Conservation (phyloP, 177 flowering plant genomes). For the Vitis hybrid region DNA sequence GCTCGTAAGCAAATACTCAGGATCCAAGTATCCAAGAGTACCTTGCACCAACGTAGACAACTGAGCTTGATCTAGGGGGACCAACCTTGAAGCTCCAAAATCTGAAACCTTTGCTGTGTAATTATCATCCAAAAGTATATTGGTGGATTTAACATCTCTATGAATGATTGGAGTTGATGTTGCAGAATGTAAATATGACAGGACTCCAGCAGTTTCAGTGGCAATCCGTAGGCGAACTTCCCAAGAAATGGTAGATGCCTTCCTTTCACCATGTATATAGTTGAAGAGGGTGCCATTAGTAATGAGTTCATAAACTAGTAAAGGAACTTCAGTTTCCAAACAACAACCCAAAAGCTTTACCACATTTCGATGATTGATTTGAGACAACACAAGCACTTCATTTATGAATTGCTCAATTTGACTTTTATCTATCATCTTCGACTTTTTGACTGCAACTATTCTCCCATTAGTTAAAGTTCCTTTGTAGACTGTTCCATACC, state of each 20-base stretch:
- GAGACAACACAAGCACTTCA: slow-evolving; percentile 18
- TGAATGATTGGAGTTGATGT: slow-evolving; percentile 16
- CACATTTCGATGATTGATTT: slow-evolving; percentile 20
- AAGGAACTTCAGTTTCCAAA: slow-evolving; percentile 24
- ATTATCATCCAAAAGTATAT: slow-evolving; percentile 19
- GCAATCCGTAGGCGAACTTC: slow-evolving; percentile 16
- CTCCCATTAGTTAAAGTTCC: slow-evolving; percentile 8
- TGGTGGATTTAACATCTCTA: slow-evolving; percentile 20
- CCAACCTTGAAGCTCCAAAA: slow-evolving; percentile 22
- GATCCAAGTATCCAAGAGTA: slow-evolving; percentile 25
- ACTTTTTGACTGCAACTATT: slow-evolving; percentile 22
- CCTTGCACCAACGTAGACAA: slow-evolving; percentile 19
- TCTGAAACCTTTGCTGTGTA: slow-evolving; percentile 20
- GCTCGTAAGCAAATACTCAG: slow-evolving; percentile 19
- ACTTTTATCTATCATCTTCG: slow-evolving; percentile 7
- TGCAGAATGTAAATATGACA: slow-evolving; percentile 16
- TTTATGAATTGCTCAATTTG: slow-evolving; percentile 21
- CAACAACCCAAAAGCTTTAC: slow-evolving; percentile 25
- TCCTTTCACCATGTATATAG: slow-evolving; percentile 1
- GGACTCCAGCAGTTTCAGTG: slow-evolving; percentile 18
- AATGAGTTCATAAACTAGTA: slow-evolving; percentile 21
- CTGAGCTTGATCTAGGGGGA: slow-evolving; percentile 14
- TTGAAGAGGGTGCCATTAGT: slow-evolving; percentile 14
- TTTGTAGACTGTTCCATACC: slow-evolving; percentile 20
- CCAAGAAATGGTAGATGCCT: slow-evolving; percentile 2